These are phyloP conservation scores for Clonostachys solani DNA, from an alignment of 2,329 filamentous ascomycete genomes.

Conservation along the genomic window DNA sequence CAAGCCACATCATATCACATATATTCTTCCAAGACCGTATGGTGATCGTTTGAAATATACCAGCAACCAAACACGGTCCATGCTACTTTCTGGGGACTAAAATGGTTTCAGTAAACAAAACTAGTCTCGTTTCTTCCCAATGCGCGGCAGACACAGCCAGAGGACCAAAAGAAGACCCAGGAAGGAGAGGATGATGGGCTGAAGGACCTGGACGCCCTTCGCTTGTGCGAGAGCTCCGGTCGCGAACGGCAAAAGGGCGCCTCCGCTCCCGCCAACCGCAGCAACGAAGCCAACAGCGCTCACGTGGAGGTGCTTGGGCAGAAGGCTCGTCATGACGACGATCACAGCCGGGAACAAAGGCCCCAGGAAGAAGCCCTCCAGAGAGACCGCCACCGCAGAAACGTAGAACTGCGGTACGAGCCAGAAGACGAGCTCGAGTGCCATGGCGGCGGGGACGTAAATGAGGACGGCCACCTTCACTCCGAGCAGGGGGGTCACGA, in stretches of 20 bases:
- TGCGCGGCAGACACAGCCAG: slow-evolving; percentile 34
- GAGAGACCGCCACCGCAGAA: not conserved
- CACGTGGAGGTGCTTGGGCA: not conserved
- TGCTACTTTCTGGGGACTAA: too few species aligned
- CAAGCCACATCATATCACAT: too few species aligned
- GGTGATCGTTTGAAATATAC: too few species aligned
- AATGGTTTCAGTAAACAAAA: too few species aligned
- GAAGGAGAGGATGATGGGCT: slow-evolving; percentile 45
- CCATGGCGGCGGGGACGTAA: not conserved
- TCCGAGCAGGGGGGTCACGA: not conserved
- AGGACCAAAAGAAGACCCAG: slow-evolving; percentile 31
- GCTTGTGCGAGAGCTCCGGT: slow-evolving; percentile 15
- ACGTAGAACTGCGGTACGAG: not conserved
- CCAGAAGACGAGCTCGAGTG: not conserved
- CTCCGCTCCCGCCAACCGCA: not conserved
- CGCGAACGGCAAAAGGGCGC: not conserved
- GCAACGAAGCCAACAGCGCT: not conserved
- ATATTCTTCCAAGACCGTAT: too few species aligned
- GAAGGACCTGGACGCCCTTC: slow-evolving; percentile 45
- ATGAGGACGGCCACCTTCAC: not conserved
- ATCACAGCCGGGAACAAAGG: not conserved
- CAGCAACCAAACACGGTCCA: too few species aligned
- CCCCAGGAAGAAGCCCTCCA: not conserved
- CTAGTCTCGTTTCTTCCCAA: slow-evolving; percentile 27
- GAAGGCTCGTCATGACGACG: not conserved